Evolutionary conservation across 1,284 basidiomycete species (phyloP).

Genomic region (Porogramme epimiltina): DNA sequence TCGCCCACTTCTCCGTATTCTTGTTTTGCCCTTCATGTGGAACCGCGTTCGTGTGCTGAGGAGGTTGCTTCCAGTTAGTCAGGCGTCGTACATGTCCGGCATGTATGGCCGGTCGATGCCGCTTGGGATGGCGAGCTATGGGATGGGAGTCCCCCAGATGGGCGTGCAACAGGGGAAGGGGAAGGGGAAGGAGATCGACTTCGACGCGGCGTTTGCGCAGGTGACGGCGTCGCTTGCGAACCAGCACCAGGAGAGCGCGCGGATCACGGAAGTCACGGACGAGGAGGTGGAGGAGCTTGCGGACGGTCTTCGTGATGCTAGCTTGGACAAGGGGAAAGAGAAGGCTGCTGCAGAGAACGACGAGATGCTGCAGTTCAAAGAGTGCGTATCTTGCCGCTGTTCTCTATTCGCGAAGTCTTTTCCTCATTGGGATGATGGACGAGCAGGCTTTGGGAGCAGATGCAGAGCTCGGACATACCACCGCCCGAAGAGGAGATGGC

Average conservation of each 20-base stretch:
- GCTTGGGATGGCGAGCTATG: slow-evolving; percentile 25
- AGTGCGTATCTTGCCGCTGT: too few relatives aligned
- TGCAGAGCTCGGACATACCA: slow-evolving; percentile 58
- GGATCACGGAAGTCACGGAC: slow-evolving; percentile 55
- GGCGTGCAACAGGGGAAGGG: slow-evolving; percentile 63
- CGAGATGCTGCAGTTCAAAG: slow-evolving; percentile 43
- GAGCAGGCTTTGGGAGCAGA: slow-evolving; percentile 57
- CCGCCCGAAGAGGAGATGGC: slow-evolving; percentile 68
- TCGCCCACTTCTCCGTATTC: too few relatives aligned
- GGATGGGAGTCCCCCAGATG: slow-evolving; percentile 24
- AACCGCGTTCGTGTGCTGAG: too few relatives aligned
- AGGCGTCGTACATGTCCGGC: slow-evolving; percentile 36
- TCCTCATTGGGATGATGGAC: slow-evolving; percentile 6
- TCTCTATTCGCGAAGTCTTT: too few relatives aligned
- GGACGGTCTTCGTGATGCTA: slow-evolving; percentile 40
- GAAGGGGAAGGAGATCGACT: slow-evolving; percentile 75
- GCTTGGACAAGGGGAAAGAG: slow-evolving; percentile 29
- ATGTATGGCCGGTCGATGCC: slow-evolving; percentile 34
- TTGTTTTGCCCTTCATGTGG: too few relatives aligned
- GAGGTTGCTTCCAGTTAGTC: slow-evolving; percentile 13
- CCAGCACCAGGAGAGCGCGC: slow-evolving; percentile 42
- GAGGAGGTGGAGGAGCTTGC: slow-evolving; percentile 36
- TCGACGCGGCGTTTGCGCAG: slow-evolving; percentile 76
- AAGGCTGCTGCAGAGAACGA: slow-evolving; percentile 32
- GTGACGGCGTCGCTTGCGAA: slow-evolving; percentile 49